Percentiles rank a stretch among this genome's conserved stretches.
These are phyloP conservation scores for Fusarium mundagurra DNA, from an alignment of 2,329 filamentous ascomycete species.

Conservation along the genomic window DNA sequence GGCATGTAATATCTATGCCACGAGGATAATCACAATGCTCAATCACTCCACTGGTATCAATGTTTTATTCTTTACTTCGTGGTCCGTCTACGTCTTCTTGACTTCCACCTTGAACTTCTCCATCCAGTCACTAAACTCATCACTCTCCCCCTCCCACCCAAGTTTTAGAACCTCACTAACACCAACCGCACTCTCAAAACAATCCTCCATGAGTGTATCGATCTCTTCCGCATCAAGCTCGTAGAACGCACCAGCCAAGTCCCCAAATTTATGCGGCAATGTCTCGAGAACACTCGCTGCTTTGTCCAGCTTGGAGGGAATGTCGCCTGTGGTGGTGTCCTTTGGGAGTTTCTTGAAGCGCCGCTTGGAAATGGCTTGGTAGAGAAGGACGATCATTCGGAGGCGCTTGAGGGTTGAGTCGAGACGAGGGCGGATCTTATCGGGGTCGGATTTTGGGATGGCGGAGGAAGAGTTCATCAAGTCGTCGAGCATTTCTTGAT, in stretches of 20 bases:
- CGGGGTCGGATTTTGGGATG: constrained; percentile 71
- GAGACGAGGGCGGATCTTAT: constrained; percentile 72
- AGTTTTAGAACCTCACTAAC: constrained; percentile 65
- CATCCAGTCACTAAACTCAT: constrained; percentile 85
- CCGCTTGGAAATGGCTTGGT: constrained; percentile 75
- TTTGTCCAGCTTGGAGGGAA: constrained; percentile 62
- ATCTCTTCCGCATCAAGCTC: constrained; percentile 69
- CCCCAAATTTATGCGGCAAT: constrained; percentile 75
- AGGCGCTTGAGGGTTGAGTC: constrained; percentile 71
- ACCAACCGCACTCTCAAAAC: constrained; percentile 67
- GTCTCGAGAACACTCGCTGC: constrained; percentile 64
- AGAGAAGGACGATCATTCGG: constrained; percentile 74
- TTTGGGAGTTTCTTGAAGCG: constrained; percentile 69
- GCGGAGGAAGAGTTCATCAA: constrained; percentile 70
- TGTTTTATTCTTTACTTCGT: neutral
- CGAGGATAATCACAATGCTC: neutral
- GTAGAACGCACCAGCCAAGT: constrained; percentile 78
- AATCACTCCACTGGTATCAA: constrained; percentile 38
- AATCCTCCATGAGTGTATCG: constrained; percentile 66
- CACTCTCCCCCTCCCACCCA: constrained; percentile 71
- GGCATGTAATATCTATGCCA: constrained; percentile 25
- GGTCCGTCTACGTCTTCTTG: constrained; percentile 50
- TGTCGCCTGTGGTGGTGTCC: constrained; percentile 41
- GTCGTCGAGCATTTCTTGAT: constrained; percentile 72
- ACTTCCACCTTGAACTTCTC: constrained; percentile 64